Evolutionary conservation across 345 rosid species (phyloP).

Genomic region (Euclidium syriacum): DNA sequence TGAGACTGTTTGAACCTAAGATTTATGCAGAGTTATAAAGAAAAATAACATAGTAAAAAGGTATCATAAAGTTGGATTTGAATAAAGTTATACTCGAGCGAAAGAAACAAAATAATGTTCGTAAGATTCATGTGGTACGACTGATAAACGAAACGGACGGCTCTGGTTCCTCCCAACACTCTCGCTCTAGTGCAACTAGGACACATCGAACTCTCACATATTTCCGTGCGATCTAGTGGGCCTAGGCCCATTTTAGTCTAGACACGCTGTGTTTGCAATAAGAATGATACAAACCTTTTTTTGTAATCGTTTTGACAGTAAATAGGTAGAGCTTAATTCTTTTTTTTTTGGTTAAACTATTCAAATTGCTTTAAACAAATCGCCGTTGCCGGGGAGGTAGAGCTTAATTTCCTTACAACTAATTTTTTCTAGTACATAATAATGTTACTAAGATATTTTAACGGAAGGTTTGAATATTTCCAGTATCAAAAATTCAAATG

Average conservation of each 20-base stretch:
- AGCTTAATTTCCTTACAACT: no score
- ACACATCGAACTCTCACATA: background rate
- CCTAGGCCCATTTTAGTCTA: background rate
- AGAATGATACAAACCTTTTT: background rate
- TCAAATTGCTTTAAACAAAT: no score
- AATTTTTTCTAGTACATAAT: no score
- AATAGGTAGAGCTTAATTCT: no score
- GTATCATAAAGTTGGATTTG: background rate
- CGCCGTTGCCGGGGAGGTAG: no score
- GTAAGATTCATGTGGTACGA: background rate
- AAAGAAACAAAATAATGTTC: background rate
- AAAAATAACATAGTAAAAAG: no score
- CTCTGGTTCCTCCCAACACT: background rate
- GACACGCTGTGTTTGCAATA: background rate
- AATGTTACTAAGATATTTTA: no score
- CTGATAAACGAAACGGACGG: slow-evolving; percentile 5
- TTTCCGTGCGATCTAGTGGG: background rate
- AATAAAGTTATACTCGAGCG: background rate
- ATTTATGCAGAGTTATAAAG: no score
- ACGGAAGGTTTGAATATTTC: background rate
- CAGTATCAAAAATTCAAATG: background rate
- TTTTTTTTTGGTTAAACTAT: no score
- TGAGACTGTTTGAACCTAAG: no score
- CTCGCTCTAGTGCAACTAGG: background rate
- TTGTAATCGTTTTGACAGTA: no score